phyloP scores from a whole-genome alignment of 345 rosid species.

The Corchorus capsularis region DNA sequence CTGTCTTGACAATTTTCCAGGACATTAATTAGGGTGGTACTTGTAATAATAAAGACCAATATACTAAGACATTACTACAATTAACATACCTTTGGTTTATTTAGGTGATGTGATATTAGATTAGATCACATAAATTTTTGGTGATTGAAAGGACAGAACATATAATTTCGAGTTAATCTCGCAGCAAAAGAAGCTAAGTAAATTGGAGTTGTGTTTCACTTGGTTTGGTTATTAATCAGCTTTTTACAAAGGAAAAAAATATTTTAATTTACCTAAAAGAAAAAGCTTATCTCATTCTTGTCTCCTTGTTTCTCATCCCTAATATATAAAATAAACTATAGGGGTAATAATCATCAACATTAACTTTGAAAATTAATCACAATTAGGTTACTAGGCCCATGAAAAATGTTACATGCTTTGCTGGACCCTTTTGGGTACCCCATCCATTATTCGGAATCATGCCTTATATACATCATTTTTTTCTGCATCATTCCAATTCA shows the following conservation, averaged over 20 bases:
- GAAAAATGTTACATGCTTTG: constrained; percentile 20
- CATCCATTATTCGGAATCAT: constrained; percentile 25
- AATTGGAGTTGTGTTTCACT: not conserved
- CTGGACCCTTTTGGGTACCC: constrained; percentile 25
- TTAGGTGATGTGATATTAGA: not conserved
- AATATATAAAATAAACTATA: not conserved
- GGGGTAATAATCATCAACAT: not conserved
- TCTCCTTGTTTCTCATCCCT: constrained; percentile 9
- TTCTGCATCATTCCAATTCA: constrained; percentile 13
- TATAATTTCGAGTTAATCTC: constrained; percentile 10
- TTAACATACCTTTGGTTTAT: not conserved
- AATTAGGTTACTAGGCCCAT: constrained; percentile 40
- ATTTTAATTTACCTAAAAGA: constrained; percentile 16
- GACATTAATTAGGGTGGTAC: not conserved
- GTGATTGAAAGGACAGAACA: not conserved
- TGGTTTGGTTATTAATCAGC: constrained; percentile 6
- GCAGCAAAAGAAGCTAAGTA: not conserved
- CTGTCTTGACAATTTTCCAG: not conserved
- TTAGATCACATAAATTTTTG: not conserved
- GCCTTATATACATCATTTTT: constrained; percentile 1
- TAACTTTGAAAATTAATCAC: constrained; percentile 14
- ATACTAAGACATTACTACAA: not conserved
- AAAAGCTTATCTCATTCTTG: not conserved
- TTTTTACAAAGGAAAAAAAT: constrained; percentile 25
- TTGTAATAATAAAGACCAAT: not conserved